Conservation (phyloP, 1,284 basidiomycete genomes). For the Violaceomyces palustris region DNA sequence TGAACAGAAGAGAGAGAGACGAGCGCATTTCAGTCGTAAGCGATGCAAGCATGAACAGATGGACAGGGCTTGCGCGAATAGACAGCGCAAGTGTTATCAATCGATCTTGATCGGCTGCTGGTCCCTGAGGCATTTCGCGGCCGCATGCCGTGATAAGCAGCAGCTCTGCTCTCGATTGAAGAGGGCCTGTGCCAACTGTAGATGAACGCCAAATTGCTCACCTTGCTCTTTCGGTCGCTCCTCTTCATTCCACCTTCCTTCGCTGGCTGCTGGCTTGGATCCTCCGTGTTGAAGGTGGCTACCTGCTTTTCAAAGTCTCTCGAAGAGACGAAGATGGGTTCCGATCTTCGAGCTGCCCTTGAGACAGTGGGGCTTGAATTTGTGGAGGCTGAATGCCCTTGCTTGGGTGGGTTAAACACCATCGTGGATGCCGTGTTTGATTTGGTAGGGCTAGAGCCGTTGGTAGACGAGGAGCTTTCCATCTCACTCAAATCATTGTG, state of each 20-base stretch:
- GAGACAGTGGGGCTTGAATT: constrained; percentile 4
- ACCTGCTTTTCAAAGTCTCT: constrained; percentile 25
- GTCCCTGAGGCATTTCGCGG: too few relatives aligned
- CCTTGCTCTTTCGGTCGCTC: constrained; percentile 28
- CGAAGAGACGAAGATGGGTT: constrained; percentile 24
- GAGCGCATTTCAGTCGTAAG: not conserved
- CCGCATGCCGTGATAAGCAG: too few relatives aligned
- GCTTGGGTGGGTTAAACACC: constrained; percentile 23
- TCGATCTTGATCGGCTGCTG: too few relatives aligned
- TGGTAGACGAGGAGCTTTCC: too few relatives aligned
- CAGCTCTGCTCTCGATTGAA: too few relatives aligned
- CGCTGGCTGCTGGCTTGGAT: constrained; percentile 3
- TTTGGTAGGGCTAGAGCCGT: too few relatives aligned
- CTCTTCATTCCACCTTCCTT: constrained; percentile 23
- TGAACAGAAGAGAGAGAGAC: not conserved
- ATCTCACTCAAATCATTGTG: too few relatives aligned
- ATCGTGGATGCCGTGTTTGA: too few relatives aligned
- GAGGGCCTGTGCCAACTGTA: too few relatives aligned
- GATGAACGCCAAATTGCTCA: constrained; percentile 1
- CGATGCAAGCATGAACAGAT: too few relatives aligned
- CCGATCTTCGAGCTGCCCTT: constrained; percentile 12
- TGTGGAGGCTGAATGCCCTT: constrained; percentile 4
- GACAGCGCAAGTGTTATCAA: too few relatives aligned
- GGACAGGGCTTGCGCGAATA: too few relatives aligned
- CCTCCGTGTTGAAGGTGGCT: constrained; percentile 11